Evolutionary conservation across 1,284 basidiomycete genomes (phyloP).

Genomic region (Ceratobasidium sp.): DNA sequence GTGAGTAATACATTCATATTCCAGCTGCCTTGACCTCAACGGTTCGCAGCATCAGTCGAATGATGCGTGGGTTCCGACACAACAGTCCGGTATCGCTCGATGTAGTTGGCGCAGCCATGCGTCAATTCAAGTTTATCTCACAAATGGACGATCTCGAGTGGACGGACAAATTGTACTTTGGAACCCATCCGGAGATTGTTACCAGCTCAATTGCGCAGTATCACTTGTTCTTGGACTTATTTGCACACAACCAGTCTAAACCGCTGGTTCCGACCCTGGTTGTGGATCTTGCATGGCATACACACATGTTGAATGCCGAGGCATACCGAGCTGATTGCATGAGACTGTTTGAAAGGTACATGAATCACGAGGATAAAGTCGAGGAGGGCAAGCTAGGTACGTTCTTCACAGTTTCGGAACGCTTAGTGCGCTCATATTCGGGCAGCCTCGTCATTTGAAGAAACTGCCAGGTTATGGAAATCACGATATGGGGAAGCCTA

Average conservation of each 20-base stretch:
- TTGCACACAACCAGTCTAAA: constrained; percentile 11
- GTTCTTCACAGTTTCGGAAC: not conserved
- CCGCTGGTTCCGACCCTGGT: constrained; percentile 38
- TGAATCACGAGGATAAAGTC: constrained; percentile 41
- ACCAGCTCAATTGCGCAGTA: constrained; percentile 26
- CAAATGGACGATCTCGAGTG: constrained; percentile 35
- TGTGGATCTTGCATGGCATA: constrained; percentile 42
- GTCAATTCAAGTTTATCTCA: constrained; percentile 24
- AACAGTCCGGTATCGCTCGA: constrained; percentile 9
- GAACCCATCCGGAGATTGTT: constrained; percentile 13
- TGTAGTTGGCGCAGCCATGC: constrained; percentile 18
- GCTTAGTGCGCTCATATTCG: not conserved
- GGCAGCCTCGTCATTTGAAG: constrained; percentile 26
- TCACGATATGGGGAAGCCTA: constrained; percentile 21
- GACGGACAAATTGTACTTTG: constrained; percentile 28
- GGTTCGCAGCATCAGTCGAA: constrained; percentile 20
- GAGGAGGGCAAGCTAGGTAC: constrained; percentile 36
- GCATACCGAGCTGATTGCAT: constrained; percentile 27
- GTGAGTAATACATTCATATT: not conserved
- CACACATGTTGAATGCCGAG: constrained; percentile 39
- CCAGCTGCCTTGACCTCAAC: not conserved
- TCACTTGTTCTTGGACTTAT: constrained; percentile 37
- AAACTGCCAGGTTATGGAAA: constrained; percentile 27
- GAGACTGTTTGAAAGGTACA: constrained; percentile 26
- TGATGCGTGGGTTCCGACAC: constrained; percentile 25